These are phyloP conservation scores for Trifolium repens DNA, from an alignment of 306 rosid genomes.

Conservation along the genomic window DNA sequence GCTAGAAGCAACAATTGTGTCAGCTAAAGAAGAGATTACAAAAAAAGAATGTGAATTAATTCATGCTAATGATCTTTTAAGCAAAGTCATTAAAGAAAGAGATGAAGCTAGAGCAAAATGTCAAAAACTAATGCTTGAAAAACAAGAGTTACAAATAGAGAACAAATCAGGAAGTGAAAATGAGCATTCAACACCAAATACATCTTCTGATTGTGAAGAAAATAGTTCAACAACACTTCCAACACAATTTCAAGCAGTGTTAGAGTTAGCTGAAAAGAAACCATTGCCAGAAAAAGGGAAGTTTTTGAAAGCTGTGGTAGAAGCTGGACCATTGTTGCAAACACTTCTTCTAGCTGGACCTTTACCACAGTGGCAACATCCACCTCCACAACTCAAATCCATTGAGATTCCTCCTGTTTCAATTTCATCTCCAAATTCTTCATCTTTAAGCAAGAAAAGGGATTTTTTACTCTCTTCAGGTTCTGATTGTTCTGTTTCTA, in stretches of 20 bases:
- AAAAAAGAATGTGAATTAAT: slow-evolving; percentile 68
- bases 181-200: slow-evolving; percentile 31
- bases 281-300: slow-evolving; percentile 84
- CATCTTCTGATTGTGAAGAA: slow-evolving; percentile 52
- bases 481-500: slow-evolving; percentile 43
- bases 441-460: slow-evolving; percentile 50
- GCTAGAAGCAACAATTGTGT: slow-evolving; percentile 70
- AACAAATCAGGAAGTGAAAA: slow-evolving; percentile 45
- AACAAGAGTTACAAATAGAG: slow-evolving; percentile 42
- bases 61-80: slow-evolving; percentile 54
- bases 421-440: slow-evolving; percentile 49
- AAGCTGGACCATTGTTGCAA: slow-evolving; percentile 88
- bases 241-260: slow-evolving; percentile 33
- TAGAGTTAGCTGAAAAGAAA: slow-evolving; percentile 54
- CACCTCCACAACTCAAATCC: slow-evolving; percentile 74
- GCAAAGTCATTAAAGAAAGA: slow-evolving; percentile 66
- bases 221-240: slow-evolving; percentile 47
- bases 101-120: slow-evolving; percentile 70
- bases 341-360: slow-evolving; percentile 87
- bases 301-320: slow-evolving; percentile 78
- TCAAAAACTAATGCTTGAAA: slow-evolving; percentile 61
- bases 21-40: slow-evolving; percentile 71
- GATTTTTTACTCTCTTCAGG: slow-evolving; percentile 42
- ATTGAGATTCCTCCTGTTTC: slow-evolving; percentile 75
- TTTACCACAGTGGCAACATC: slow-evolving; percentile 91